Evolutionary conservation across 176 grass and related monocot genomes (phyloP).

Genomic region (Bothriochloa decipiens): DNA sequence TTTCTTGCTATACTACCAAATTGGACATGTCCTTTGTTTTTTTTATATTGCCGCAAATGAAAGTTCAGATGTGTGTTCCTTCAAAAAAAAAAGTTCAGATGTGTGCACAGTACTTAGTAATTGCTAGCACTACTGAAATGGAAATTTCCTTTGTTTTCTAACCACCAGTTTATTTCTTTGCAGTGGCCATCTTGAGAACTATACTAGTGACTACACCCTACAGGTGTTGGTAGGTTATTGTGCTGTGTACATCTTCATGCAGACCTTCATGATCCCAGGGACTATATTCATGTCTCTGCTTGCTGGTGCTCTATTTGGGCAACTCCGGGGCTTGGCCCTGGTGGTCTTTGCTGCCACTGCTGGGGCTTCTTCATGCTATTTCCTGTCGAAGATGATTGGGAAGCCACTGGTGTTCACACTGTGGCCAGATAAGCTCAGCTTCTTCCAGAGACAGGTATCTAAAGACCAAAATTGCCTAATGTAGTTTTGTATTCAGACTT

Average conservation of each 20-base stretch:
- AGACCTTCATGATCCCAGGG: slow-evolving; percentile 98
- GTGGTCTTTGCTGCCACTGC: slow-evolving; percentile 97
- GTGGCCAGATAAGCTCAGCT: slow-evolving; percentile 95
- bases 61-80: not conserved
- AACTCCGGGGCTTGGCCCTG: slow-evolving; percentile 72
- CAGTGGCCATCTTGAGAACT: slow-evolving; percentile 95
- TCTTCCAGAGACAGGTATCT: slow-evolving; percentile 90
- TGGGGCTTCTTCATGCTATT: slow-evolving; percentile 97
- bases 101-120: not conserved
- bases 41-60: slow-evolving; percentile 12
- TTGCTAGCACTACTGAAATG: not conserved
- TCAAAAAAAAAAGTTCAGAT: not conserved
- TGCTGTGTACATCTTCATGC: slow-evolving; percentile 97
- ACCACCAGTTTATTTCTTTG: slow-evolving; percentile 44
- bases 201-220: slow-evolving; percentile 93
- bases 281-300: slow-evolving; percentile 99
- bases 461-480: slow-evolving; percentile 8
- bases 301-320: slow-evolving; percentile 86
- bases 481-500: not conserved
- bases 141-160: not conserved
- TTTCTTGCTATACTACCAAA: slow-evolving; percentile 4
- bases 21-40: slow-evolving; percentile 26
- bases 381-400: slow-evolving; percentile 88
- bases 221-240: slow-evolving; percentile 96
- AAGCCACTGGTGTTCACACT: slow-evolving; percentile 80